Base-by-base conservation (phyloP, 306 rosid species). In the Glycine latifolia region DNA sequence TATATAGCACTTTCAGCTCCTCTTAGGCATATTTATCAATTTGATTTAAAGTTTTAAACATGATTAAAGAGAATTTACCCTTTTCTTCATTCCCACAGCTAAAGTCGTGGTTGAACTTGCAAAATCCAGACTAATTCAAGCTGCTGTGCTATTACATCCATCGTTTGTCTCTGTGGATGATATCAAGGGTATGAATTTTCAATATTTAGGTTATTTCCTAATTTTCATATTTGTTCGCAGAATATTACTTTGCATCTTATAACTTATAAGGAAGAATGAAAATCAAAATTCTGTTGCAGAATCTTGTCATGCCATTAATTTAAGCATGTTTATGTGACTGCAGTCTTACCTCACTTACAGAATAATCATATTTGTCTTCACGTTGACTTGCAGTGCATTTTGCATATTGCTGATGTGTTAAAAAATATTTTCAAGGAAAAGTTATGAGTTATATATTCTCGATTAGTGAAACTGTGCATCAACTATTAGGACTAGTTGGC, bases 161-260 rank as follows among this genome's bases (percentile, higher is more conserved):
- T 82, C 98, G 11, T 77, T 87, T n/a, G 91, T 91, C 83, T 76
- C 84, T 52, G 67, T 90, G 46, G 94, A 91, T 43, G 94, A 91
- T 82, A 82, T 87, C 78, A 88, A 87, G 73, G 88, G 97, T 91
- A 85, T 63, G 89, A 5, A 77, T 39, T 73, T 76, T 82, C 41
- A 17, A 75, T 65, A 43, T 33, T 50, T 58, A 12, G 59, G 15
- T 75, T 74, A 78, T 14, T 78, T 55, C 44, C 62, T 39, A 78
- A 31, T 56, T 53, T 75, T 16, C 13, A 41, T 72, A 54, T 13
- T 2, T 58, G 15, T 46, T 62, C 55, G 5, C 72, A 31, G 14
- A 49, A 15, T 39, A 44, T 9, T 69, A 37, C 14, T 43, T 7
- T 2, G 14, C 48, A 15, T 62, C 75, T 76, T 53, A 17, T n/a